Base-by-base conservation (phyloP, 2,329 filamentous ascomycete species). In the Dactylonectria macrodidyma region DNA sequence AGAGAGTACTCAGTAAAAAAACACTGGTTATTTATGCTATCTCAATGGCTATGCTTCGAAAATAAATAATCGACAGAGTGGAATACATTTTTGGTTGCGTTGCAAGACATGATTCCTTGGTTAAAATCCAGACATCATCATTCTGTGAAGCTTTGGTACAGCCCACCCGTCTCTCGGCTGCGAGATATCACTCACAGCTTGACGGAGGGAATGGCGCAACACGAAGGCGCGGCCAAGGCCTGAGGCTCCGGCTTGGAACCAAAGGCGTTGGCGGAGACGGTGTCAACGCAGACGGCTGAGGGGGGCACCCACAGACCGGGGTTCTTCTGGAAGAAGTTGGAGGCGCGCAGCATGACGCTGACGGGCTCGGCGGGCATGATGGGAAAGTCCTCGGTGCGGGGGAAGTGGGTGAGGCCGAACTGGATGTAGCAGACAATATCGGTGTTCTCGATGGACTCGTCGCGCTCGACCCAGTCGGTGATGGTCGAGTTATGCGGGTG, bases 351-450 rank as follows among this genome's bases (percentile, higher is more conserved):
- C 63, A 97, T 87, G 73, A 97, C 84, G 7, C 90, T 93, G 87
- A 97, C 95, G 0, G 93, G 93, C 84, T 95, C 93, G 2, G 90
- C 93, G 0, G 94, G 94, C 95, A 97, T 97, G 75, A 97, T 86
- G 44, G 95, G 95, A 84, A 94, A 97, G 80, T 97, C 95, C 79
- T 98, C 95, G 0, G 95, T 95, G 0, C 93, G 85, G 0, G 95
- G 95, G 85, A 97, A 95, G 80, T 97, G 95, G 0, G 92, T 95
- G 46, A 97, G 86, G 44, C 95, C 95, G 76, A 97, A 98, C 0
- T 95, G 97, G 83, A 97, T 95, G 93, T 95, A 98, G 33, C 97
- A 88, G 1, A 98, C 95, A 33, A 97, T 84, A 79, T 98, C 93
- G 0, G 91, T 93, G 84, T 97, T 92, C 61, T 93, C 93, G 73